Base-by-base conservation (phyloP, 306 rosid genomes). In the Gastrolobium villosum region DNA sequence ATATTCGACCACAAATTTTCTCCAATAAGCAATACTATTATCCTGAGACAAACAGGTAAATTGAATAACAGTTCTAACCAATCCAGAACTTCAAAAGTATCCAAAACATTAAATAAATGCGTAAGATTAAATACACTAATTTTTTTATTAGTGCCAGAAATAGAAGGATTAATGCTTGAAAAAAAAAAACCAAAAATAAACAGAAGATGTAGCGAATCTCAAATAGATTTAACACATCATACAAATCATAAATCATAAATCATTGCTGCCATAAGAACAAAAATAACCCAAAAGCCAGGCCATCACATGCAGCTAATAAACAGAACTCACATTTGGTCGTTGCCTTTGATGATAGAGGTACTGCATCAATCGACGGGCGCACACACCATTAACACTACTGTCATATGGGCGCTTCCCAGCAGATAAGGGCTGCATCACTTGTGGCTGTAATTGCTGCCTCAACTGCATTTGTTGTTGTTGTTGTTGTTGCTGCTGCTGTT, bases 361-460 rank as follows among this genome's bases (percentile, higher is more conserved):
- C 76, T 96, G 99, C 99, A 93, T 93, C 88, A 96, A 74, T 59
- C 99, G 93, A 35, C 98, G 99, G 36, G 94, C 85, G 86, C 99
- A 96, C 9, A 96, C 97, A 48, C 99, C 98, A 77, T 88, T 75
- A 43, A 93, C 98, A 67, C 90, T 90, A 74, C 88, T 76, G 40
- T 96, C 99, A 86, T 74, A 82, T 6, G 94, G 93, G 4, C 93
- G 96, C 86, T 96, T 96, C 79, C 79, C 52, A 14, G 84, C 65
- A 76, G 97, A 69, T n/a, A 28, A 26, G 11, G 94, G 97, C 78
- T 84, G 93, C 91, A 93, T 69, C 55, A 83, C 89, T 84, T 89
- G 94, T 78, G 92, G 99, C 66, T 93, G 97, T 54, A 91, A 66
- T 55, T 91, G 99, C 85, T 93, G 97, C 80, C 97, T 88, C 85